Conservation (phyloP, 2,329 filamentous ascomycete species). For the Botrytis deweyae region DNA sequence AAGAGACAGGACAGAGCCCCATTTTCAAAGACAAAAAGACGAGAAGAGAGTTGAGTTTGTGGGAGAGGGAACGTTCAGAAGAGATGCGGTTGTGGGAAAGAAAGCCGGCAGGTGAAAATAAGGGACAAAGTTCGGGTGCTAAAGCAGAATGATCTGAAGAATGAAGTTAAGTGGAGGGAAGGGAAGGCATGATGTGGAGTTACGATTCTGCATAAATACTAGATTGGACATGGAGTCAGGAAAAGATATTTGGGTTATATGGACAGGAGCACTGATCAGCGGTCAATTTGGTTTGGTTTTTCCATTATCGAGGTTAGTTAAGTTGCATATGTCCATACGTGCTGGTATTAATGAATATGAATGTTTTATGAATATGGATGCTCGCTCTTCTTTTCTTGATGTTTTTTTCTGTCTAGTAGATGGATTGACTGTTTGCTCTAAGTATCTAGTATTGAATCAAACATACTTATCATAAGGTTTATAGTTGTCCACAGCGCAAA, state of each 20-base stretch:
- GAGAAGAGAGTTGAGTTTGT: conserved; percentile 2
- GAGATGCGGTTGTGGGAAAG: conserved; percentile 14
- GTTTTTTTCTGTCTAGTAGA: background rate
- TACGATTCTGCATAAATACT: background rate
- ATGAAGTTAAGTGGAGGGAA: background rate
- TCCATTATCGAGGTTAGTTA: background rate
- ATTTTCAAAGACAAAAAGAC: conserved; percentile 12
- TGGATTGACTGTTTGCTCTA: background rate
- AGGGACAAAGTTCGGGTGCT: background rate
- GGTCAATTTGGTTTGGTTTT: background rate
- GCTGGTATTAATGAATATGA: background rate
- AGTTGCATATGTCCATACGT: background rate
- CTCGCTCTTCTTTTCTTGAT: background rate
- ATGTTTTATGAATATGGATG: background rate
- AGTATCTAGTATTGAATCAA: too few species aligned
- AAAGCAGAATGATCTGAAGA: background rate
- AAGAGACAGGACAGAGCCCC: background rate
- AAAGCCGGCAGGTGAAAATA: background rate
- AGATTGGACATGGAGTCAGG: background rate
- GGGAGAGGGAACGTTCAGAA: background rate
- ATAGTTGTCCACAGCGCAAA: background rate
- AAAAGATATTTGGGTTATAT: background rate
- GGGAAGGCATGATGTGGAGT: background rate
- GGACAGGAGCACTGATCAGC: background rate
- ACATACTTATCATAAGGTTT: background rate